phyloP scores from a whole-genome alignment of 305 asterid genomes.

The Fraxinus sp. region DNA sequence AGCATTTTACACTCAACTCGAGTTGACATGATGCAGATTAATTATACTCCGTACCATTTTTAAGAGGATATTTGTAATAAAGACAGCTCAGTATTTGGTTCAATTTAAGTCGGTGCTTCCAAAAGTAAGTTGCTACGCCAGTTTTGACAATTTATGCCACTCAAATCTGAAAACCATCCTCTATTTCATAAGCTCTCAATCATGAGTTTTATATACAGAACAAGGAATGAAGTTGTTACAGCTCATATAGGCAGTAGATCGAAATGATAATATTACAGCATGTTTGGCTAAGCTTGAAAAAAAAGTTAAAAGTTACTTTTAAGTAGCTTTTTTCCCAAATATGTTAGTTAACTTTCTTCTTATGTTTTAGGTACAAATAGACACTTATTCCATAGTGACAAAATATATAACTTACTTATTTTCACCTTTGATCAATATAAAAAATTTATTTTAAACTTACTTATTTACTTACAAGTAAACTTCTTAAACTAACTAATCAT shows the following conservation, averaged over 20 bases:
- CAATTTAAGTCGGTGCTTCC: neutral
- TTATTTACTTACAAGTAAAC: neutral
- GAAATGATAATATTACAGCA: neutral
- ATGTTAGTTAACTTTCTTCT: neutral
- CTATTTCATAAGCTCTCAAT: neutral
- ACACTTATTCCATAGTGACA: neutral
- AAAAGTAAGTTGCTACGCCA: neutral
- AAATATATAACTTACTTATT: neutral
- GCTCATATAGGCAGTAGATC: neutral
- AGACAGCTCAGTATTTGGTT: neutral
- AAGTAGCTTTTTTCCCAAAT: neutral
- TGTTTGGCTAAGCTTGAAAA: neutral
- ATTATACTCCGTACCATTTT: neutral
- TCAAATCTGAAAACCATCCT: neutral
- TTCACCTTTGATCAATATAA: neutral
- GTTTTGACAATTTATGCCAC: neutral
- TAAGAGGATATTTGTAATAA: neutral
- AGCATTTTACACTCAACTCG: neutral
- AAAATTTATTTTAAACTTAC: neutral
- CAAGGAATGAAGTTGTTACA: neutral
- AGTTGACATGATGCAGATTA: neutral
- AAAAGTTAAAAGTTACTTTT: neutral
- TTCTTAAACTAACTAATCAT: neutral
- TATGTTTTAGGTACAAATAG: neutral
- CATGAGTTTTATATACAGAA: neutral